These are phyloP conservation scores for Talaromyces amestolkiae DNA, from an alignment of 2,329 filamentous ascomycete genomes.

Conservation along the genomic window DNA sequence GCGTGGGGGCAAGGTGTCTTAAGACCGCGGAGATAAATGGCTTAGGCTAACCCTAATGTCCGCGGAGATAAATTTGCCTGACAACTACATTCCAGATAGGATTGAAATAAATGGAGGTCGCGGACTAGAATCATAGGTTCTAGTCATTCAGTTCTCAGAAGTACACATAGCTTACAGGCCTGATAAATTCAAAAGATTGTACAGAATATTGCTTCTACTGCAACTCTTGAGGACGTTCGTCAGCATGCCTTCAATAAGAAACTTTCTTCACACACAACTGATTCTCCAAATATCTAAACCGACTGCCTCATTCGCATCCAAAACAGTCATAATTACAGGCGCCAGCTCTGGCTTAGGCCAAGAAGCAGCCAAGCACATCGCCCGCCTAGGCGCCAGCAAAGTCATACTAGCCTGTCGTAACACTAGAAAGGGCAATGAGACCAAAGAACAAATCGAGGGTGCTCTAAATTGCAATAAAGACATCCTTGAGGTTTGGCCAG, in stretches of 20 bases:
- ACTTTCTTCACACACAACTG: slow-evolving; percentile 15
- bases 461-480: background rate
- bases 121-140: background rate
- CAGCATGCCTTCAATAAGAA: slow-evolving; percentile 12
- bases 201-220: background rate
- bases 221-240: background rate
- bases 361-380: slow-evolving; percentile 43
- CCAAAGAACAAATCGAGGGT: background rate
- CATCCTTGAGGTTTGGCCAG: slow-evolving; percentile 7
- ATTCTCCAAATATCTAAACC: slow-evolving; percentile 8
- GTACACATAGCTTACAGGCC: background rate
- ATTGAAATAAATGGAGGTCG: background rate
- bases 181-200: background rate
- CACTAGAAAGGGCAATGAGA: background rate
- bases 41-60: background rate
- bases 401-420: slow-evolving; percentile 50
- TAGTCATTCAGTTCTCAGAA: background rate
- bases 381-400: slow-evolving; percentile 39
- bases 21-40: background rate
- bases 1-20: background rate
- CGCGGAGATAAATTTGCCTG: background rate
- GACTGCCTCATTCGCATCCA: slow-evolving; percentile 14
- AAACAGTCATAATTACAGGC: slow-evolving; percentile 51
- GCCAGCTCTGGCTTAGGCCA: slow-evolving; percentile 51
- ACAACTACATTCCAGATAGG: background rate